Base-by-base conservation (phyloP, 805 yeast genomes). In the Tanozyma kutaoensis region DNA sequence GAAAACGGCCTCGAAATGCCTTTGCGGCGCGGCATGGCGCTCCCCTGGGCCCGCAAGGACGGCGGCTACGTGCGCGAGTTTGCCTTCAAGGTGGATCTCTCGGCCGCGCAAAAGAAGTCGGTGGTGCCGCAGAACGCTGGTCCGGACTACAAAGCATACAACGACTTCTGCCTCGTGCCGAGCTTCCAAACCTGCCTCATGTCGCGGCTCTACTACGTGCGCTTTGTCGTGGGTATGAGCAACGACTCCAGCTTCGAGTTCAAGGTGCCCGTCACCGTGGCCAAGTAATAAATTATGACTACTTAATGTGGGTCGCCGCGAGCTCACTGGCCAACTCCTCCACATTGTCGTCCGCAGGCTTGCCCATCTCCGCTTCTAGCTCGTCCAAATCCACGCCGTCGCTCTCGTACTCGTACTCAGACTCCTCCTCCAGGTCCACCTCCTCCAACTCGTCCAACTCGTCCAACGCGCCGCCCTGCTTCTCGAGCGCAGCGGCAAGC, bases 361-460 rank as follows among this genome's bases (percentile, higher is more conserved):
- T 7, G 7, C 7, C 17, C 38, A 74, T 52, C 28, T 75, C 77
- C 34, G 61, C 61, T 45, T 71, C 76, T 33, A 69, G 52, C 17
- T 15, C 17, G 25, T 51, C 53, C 29, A 64, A 46, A 33, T 64
- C 63, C 20, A 46, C 68, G 26, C 71, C 82, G 25, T 68, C 76
- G 24, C 69, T 81, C 23, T 39, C 41, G 26, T 66, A 66, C 17
- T 53, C 64, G 13, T 48, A 62, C 26, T 66, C 76, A 11, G 31
- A 35, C 3, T 68, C 77, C 14, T 73, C 81, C 30, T 73, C 82
- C 25, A 72, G 70, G 36, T 72, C 72, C 20, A 68, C 59, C 50
- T 84, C 95, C 58, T 88, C 98, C 56, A 91, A 69, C 41, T 91
- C 98, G 42, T 88, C 97, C 26, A 91, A 64, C 47, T 91, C 98